Conservation (phyloP, 495 filamentous ascomycete genomes). For the Penicillium herquei region DNA sequence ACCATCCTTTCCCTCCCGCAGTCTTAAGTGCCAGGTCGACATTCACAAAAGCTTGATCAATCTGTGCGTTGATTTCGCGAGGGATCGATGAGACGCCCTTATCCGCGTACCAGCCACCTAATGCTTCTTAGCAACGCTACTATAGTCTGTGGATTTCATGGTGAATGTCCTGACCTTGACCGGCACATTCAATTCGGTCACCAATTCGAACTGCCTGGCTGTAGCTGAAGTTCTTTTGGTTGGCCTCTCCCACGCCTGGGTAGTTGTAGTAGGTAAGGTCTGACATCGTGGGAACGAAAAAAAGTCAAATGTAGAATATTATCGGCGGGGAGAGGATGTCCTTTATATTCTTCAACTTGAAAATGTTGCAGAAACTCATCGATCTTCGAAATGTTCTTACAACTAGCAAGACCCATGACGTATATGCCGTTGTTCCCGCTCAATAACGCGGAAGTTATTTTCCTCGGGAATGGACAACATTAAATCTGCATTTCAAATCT, state of each 20-base stretch:
- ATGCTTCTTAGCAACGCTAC: background rate
- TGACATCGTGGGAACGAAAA: conserved; percentile 45
- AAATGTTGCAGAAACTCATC: too few relatives aligned
- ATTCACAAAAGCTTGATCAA: conserved; percentile 55
- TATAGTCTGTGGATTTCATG: background rate
- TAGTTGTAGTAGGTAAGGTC: conserved; percentile 44
- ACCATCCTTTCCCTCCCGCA: conserved; percentile 56
- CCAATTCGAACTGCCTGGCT: conserved; percentile 54
- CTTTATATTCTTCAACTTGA: too few relatives aligned
- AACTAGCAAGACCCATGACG: too few relatives aligned
- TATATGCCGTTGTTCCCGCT: too few relatives aligned
- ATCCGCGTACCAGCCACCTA: conserved; percentile 52
- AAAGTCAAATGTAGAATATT: too few relatives aligned
- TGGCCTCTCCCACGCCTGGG: conserved; percentile 37
- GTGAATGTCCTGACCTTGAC: conserved; percentile 44
- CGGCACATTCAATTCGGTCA: conserved; percentile 52
- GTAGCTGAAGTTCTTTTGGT: conserved; percentile 39
- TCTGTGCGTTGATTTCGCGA: conserved; percentile 41
- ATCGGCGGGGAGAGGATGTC: too few relatives aligned
- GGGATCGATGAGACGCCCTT: conserved; percentile 35
- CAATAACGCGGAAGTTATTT: too few relatives aligned
- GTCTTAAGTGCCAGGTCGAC: conserved; percentile 45
- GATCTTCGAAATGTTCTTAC: too few relatives aligned
- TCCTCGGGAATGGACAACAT: too few relatives aligned
- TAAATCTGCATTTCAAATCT: too few relatives aligned